These are phyloP conservation scores for Monascus ruber DNA, from an alignment of 2,329 filamentous ascomycete species.

Conservation along the genomic window DNA sequence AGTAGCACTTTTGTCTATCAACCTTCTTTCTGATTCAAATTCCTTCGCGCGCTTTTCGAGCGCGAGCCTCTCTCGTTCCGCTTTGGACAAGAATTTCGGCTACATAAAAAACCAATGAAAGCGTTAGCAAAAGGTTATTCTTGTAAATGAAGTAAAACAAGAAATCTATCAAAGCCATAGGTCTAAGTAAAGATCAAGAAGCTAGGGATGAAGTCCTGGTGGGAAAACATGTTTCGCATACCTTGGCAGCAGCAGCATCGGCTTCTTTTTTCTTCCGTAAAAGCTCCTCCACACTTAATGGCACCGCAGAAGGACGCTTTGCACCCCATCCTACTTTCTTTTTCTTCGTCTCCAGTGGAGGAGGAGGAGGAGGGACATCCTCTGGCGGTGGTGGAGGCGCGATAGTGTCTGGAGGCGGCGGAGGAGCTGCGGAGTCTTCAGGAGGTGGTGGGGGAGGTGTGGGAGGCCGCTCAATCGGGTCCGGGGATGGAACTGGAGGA, in stretches of 20 bases:
- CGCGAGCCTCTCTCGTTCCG: constrained; percentile 67
- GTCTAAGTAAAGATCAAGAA: constrained; percentile 9
- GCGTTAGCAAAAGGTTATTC: constrained; percentile 6
- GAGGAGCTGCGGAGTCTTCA: constrained; percentile 27
- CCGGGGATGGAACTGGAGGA: constrained; percentile 24
- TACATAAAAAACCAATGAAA: constrained; percentile 18
- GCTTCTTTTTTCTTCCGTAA: constrained; percentile 75
- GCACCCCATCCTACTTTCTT: constrained; percentile 45
- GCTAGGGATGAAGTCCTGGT: constrained; percentile 4
- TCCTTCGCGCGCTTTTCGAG: constrained; percentile 67
- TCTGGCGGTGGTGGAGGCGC: constrained; percentile 33
- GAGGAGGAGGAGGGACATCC: constrained; percentile 34
- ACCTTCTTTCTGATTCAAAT: constrained; percentile 48
- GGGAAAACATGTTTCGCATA: constrained; percentile 19
- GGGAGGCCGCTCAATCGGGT: constrained; percentile 25
- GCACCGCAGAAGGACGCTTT: constrained; percentile 31
- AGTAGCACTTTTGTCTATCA: constrained; percentile 21
- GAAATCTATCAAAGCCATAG: background rate
- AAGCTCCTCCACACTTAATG: constrained; percentile 76
- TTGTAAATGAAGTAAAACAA: constrained; percentile 9
- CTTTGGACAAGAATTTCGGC: constrained; percentile 77
- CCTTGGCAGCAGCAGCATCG: constrained; percentile 70
- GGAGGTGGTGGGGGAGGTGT: constrained; percentile 32
- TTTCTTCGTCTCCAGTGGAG: constrained; percentile 30
- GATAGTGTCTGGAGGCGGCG: constrained; percentile 27